Percentiles rank a stretch among this genome's conserved stretches.
phyloP scores from a whole-genome alignment of 2,329 filamentous ascomycete species.

The Graphiopsis chlorocephala region DNA sequence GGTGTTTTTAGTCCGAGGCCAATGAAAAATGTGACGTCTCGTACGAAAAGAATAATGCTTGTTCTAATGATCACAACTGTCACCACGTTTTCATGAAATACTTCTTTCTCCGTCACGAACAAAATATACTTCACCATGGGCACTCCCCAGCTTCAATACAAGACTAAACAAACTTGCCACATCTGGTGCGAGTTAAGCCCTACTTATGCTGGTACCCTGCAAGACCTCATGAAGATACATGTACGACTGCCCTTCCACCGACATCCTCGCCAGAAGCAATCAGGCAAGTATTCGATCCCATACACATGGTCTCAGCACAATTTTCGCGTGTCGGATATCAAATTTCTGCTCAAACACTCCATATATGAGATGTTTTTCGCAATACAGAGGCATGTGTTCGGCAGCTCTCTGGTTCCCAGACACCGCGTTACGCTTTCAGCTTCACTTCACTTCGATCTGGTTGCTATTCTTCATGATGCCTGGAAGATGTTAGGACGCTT shows the following conservation, averaged over 20 bases:
- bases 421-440: background rate
- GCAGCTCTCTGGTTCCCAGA: background rate
- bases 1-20: conserved; percentile 14
- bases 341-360: background rate
- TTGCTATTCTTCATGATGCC: background rate
- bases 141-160: background rate
- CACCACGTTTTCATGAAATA: background rate
- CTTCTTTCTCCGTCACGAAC: background rate
- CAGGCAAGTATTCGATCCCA: background rate
- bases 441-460: background rate
- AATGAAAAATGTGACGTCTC: conserved; percentile 15
- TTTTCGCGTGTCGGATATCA: background rate
- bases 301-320: background rate
- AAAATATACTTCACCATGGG: background rate
- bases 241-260: background rate
- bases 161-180: background rate
- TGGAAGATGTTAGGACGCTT: background rate
- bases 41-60: conserved; percentile 14
- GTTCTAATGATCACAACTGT: background rate
- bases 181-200: background rate
- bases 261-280: background rate
- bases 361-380: background rate
- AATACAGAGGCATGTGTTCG: background rate
- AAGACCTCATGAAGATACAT: background rate
- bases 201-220: background rate